Base-by-base conservation (phyloP, 768 basidiomycete species). In the Russula earlei region DNA sequence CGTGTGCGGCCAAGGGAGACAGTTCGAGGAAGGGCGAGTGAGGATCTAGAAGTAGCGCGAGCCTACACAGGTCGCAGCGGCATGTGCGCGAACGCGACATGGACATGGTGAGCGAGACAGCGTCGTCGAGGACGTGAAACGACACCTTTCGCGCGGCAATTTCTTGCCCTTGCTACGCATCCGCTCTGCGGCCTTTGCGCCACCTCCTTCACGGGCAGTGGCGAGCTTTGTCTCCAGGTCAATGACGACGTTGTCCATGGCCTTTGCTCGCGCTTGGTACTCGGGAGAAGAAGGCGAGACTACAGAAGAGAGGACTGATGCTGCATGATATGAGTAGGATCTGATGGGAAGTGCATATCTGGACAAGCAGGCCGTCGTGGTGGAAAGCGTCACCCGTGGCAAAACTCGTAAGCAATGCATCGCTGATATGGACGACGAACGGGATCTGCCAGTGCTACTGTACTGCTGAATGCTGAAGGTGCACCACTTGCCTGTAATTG, bases 1-100 rank as follows among this genome's bases (percentile, higher is more conserved):
- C 89, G 61, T 94, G 83, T 17, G 87, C 93, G 14, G 93, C 93
- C 2, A 94, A 73, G 12, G 86, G 72, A 3, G 89, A 91, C 3
- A 97, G 74, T 67, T 97, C 93, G 17, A 97, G 72, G 67, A 95
- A 97, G 0, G 94, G 92, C 4, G 89, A 84, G 63, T 85, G 79
- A 5, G 88, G 85, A 67, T 97, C 93, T 24, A 97, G 71, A 14
- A 97, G 72, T 19, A 85, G 73, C 1, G 75, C 58, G n/a, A 51
- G 36, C 37, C 60, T 62, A 56, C 14, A n/a, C 44, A 41, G 15
- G 20, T 2, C 19, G 24, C n/a, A 17, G 1, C 4, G 42, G 11
- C 11, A 40, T 24, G 1, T 5, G 25, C 37, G 5, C 31, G 33
- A 15, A 38, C 20, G 14, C n/a, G 22, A 15, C 14, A 22, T n/a